Evolutionary conservation across 352 stramenopile genomes (phyloP), one percentile per base, ranked within the genome.

Genomic region (Pythium aphanidermatum): DNA sequence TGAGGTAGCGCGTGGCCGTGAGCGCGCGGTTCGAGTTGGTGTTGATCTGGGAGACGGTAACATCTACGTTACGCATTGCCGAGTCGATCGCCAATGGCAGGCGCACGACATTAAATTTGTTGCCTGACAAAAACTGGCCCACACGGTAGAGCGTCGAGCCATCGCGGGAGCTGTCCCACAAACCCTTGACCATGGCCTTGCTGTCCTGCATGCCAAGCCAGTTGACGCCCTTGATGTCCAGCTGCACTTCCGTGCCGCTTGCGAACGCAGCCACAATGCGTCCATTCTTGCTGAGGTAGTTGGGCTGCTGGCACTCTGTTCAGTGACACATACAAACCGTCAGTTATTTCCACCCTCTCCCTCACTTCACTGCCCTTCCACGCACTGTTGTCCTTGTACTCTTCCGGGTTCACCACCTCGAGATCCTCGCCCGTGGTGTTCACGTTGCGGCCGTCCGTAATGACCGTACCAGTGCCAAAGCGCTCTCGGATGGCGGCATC

Each of bases 141-240:
- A 86, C 65, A 12, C 75, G 80, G 60, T 92, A 92, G 37, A 93
- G 37, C 34, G 81, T 85, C 27, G 79, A 77, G 34, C 81, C 81
- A 26, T 89, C 73, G 35, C 80, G 68, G n/a, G 70, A 69, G 62
- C 75, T 83, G 51, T 93, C 81, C 81, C 81, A 93, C 2, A 93
- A 56, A 3, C 81, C 81, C 46, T 83, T 83, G 26, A 73, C 72
- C 19, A 91, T 70, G 37, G 74, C 74, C 34, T 81, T 74, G 27
- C 39, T 65, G 62, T 80, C 66, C 59, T 93, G 54, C 76, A 91
- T 87, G 35, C 81, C 81, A 28, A 86, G 69, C 81, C 81, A 93
- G 65, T 89, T 93, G 38, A 91, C 61, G 37, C 81, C 81, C 60
- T 93, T 93, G 50, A 93, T 83, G 48, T 86, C 71, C 16, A 93